Evolutionary conservation across 2,329 filamentous ascomycete species (phyloP), one percentile per base, ranked within the genome.

Genomic region (Leptographium procerum): DNA sequence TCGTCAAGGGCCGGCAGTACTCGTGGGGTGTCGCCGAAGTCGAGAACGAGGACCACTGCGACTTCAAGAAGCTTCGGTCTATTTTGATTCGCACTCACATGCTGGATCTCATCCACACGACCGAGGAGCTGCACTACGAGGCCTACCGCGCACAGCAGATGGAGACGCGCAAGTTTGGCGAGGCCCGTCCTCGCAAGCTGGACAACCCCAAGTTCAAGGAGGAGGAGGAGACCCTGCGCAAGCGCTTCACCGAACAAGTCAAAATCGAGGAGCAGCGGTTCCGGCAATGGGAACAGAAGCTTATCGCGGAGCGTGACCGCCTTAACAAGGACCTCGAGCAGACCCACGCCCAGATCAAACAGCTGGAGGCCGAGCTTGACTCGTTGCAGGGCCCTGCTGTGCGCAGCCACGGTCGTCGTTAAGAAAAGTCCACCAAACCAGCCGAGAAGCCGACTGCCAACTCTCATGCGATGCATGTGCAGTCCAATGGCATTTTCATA

Each of bases 161-260:
- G 94, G 94, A 99, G 82, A 99, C 94, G 55, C 86, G 94, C 77
- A 99, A 99, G 78, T 97, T 99, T 68, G 94, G 94, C 75, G 95
- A 99, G 79, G 92, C 91, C 61, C 86, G 92, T 66, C 94, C 94
- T 67, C 84, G 92, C 76, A 99, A 99, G 84, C 82, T 99, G 68
- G 94, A 99, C 79, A 99, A 99, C 82, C 94, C 94, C 77, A 99
- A 99, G 82, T 99, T 97, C 84, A 99, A 99, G 85, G 94, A 99
- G 75, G 94, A 99, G 77, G 94, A 99, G 73, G 94, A 99, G 82
- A 89, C 89, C 62, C 85, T 99, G 65, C 87, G 94, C 77, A 99
- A 99, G 86, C 86, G 95, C 67, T 99, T 99, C 78, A 99, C 94
- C 67, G 94, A 99, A 80, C 94, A 99, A 76, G 94, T 99, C 80